A percentile compares a stretch with the other conserved stretches of the same genome.
These are phyloP conservation scores for Beauveria scarabaeidicola DNA, from an alignment of 2,329 filamentous ascomycete species.

Conservation along the genomic window DNA sequence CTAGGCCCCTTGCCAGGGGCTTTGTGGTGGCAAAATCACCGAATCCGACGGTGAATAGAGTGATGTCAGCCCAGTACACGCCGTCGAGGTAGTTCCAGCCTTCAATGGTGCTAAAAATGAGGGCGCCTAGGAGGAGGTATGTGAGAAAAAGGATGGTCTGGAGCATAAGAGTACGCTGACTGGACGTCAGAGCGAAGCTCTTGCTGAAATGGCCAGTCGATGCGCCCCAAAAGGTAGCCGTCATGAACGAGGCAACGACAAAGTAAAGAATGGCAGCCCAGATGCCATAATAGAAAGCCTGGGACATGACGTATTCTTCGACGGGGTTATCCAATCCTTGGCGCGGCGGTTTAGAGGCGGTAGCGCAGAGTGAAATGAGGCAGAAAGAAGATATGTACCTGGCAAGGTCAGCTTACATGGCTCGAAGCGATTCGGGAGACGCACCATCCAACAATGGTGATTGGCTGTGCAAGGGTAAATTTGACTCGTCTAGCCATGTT, in stretches of 20 bases:
- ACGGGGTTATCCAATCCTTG: slow-evolving; percentile 24
- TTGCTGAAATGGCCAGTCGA: slow-evolving; percentile 60
- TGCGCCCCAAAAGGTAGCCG: slow-evolving; percentile 73
- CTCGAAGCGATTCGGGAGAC: slow-evolving; percentile 39
- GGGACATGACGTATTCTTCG: slow-evolving; percentile 56
- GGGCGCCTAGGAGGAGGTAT: slow-evolving; percentile 70
- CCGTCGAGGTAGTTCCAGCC: slow-evolving; percentile 69
- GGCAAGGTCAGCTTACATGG: neutral
- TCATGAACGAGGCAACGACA: slow-evolving; percentile 65
- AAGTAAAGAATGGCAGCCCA: slow-evolving; percentile 76
- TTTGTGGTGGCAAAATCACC: slow-evolving; percentile 45
- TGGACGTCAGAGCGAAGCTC: slow-evolving; percentile 68
- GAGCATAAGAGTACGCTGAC: slow-evolving; percentile 79
- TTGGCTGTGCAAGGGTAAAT: slow-evolving; percentile 73
- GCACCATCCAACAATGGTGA: slow-evolving; percentile 76
- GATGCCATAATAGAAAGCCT: slow-evolving; percentile 81
- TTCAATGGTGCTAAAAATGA: slow-evolving; percentile 65
- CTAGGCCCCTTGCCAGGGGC: slow-evolving; percentile 55
- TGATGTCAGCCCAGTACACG: slow-evolving; percentile 71
- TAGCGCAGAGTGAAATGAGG: slow-evolving; percentile 57
- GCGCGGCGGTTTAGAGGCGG: slow-evolving; percentile 51
- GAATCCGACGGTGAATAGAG: slow-evolving; percentile 56
- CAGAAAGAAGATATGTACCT: slow-evolving; percentile 54
- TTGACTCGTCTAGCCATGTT: slow-evolving; percentile 78
- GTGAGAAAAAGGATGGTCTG: slow-evolving; percentile 81